Percentiles rank a stretch among this genome's conserved stretches.
These are phyloP conservation scores for Penstemon barbatus DNA, from an alignment of 257 asterid species.

Conservation along the genomic window DNA sequence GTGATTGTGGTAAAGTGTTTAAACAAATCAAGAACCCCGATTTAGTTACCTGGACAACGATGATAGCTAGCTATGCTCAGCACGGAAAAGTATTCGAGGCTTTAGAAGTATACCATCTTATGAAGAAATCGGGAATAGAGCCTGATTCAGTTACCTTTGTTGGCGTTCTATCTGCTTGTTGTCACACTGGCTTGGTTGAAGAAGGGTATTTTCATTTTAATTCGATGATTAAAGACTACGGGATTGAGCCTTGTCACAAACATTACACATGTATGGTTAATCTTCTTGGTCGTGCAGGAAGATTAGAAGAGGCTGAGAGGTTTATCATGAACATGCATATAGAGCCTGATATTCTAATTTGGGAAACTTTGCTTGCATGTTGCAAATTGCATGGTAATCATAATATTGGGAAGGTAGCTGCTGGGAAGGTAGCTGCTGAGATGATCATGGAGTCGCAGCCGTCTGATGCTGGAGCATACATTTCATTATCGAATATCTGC, in stretches of 20 bases:
- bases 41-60: slow-evolving; percentile 60
- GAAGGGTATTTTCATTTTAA: slow-evolving; percentile 65
- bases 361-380: slow-evolving; percentile 81
- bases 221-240: slow-evolving; percentile 67
- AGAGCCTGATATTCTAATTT: slow-evolving; percentile 48
- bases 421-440: too few species aligned
- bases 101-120: slow-evolving; percentile 48
- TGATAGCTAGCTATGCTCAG: slow-evolving; percentile 73
- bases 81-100: slow-evolving; percentile 76
- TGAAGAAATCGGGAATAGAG: slow-evolving; percentile 54
- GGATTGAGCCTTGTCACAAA: slow-evolving; percentile 54
- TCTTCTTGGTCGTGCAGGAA: slow-evolving; percentile 81
- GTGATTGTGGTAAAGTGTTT: slow-evolving; percentile 56
- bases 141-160: slow-evolving; percentile 67
- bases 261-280: slow-evolving; percentile 85
- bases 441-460: slow-evolving; percentile 61
- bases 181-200: slow-evolving; percentile 74
- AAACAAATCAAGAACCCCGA: slow-evolving; percentile 48
- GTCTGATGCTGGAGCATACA: slow-evolving; percentile 52
- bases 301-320: slow-evolving; percentile 66
- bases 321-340: slow-evolving; percentile 63
- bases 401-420: slow-evolving; percentile 61
- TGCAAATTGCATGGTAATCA: slow-evolving; percentile 61
- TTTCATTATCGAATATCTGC: slow-evolving; percentile 61
- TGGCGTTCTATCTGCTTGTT: slow-evolving; percentile 74